Evolutionary conservation across 139 green algal genomes (phyloP), one percentile per base, ranked within the genome.

Genomic region (Closterium sp.): DNA sequence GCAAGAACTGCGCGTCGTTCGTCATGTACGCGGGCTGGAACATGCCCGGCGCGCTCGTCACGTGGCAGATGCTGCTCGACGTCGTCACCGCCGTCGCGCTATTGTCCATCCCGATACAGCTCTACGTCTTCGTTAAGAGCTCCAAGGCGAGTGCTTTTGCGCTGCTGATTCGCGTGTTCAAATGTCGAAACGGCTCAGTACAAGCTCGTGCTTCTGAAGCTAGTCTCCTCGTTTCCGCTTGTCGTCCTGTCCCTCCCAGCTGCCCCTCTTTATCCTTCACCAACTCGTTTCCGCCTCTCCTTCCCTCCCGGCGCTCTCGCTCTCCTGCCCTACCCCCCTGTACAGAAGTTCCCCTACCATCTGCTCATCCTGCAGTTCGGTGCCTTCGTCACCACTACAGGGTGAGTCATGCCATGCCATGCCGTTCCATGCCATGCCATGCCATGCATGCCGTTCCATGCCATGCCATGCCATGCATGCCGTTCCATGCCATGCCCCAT

Each of bases 351-450:
- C 87, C 87, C 87, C 31, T 92, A 90, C 86, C 31, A 87, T n/a
- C 17, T 30, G 32, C 30, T 92, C 42, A 31, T 92, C n/a, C 13
- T 89, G 27, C 90, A 92, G 24, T 92, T 92, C 29, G 90, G 90
- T 10, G 90, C 90, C 27, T 92, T 92, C 34, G 30, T 92, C 7
- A 32, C 28, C 62, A 38, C 89, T 22, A 42, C 24, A 31, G 89
- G 89, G 89, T 91, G 38, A 91, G 89, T 50, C 42, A 70, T 38
- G 9, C 88, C 17, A 2, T 79, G 62, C 38, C n/a, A n/a, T n/a
- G n/a, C n/a, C n/a, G n/a, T n/a, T n/a, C 11, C 42, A 70, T 21
- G 27, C 29, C 62, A 79, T 79, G 62, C 62, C 62, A 27, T 79
- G 62, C 19, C 62, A 79, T 24, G 62, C 17, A 50, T 50, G 38